Base-by-base conservation (phyloP, 768 basidiomycete species). In the Termitomyces sp. region DNA sequence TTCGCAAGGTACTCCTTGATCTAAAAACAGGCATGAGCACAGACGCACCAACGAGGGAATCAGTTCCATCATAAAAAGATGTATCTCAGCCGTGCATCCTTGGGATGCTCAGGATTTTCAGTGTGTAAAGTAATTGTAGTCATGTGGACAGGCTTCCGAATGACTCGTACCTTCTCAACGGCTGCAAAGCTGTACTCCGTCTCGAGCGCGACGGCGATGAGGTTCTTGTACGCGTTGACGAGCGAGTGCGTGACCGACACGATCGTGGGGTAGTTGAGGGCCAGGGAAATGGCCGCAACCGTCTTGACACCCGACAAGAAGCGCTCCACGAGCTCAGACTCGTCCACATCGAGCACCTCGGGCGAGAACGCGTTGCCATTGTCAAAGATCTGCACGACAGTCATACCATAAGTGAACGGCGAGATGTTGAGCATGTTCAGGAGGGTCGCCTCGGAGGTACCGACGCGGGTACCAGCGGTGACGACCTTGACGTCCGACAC, bases 371-470 rank as follows among this genome's bases (percentile, higher is more conserved):
- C 79, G 71, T 95, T 96, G 69, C 97, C 97, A 60, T 84, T 81
- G 79, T 96, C 92, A 75, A 84, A 99, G 72, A 99, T 95, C 77
- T 98, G 94, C 53, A 95, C 85, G 63, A 99, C 95, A 53, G 86
- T 90, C 96, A 99, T 98, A 69, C 97, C 97, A 80, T 97, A 99
- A 45, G 96, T 98, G 88, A 98, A 97, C 63, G 94, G 94, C 48
- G 96, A 98, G 74, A 99, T 98, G 84, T 95, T 95, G 70, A 99
- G 75, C 97, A 99, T 97, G 90, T 99, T 98, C 65, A 99, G 82
- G 66, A 99, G 85, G 61, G 95, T 94, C 53, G 97, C 96, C 78
- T 98, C 96, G 77, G 97, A 99, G 32, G 88, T 70, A 65, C 97
- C 97, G 73, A 99, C 97, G 80, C 93, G 92, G 64, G 85, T 88